Percentiles rank a stretch among this genome's conserved stretches.
Evolutionary conservation across 2,329 filamentous ascomycete genomes (phyloP).

Genomic region (Hymenoscyphus albidus): DNA sequence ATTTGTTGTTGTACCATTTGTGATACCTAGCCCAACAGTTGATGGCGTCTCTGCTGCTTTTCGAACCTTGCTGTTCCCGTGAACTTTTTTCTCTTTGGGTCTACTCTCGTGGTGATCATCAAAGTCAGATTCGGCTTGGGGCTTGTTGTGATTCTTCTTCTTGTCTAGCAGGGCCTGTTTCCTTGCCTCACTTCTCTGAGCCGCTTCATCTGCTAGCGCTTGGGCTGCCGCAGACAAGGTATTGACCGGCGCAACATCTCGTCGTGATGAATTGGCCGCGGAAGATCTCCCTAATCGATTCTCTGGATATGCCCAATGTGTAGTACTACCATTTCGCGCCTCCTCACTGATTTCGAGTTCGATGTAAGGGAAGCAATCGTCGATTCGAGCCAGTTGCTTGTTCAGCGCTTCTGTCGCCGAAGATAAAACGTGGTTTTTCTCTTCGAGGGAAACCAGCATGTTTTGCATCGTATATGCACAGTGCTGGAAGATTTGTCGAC

Average conservation of each 20-base stretch:
- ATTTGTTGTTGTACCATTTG: constrained; percentile 49
- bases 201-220: constrained; percentile 77
- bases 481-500: constrained; percentile 72
- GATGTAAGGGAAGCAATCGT: constrained; percentile 82
- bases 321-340: constrained; percentile 84
- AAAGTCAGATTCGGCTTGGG: constrained; percentile 72
- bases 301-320: constrained; percentile 93
- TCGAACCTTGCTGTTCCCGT: constrained; percentile 57
- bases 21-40: constrained; percentile 62
- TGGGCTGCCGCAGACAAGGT: constrained; percentile 65
- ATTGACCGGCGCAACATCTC: constrained; percentile 74
- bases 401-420: constrained; percentile 88
- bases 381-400: constrained; percentile 78
- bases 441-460: constrained; percentile 86
- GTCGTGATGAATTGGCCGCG: constrained; percentile 68
- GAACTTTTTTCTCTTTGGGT: constrained; percentile 58
- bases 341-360: constrained; percentile 90
- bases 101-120: constrained; percentile 59
- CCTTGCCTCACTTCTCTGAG: constrained; percentile 76
- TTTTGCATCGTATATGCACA: constrained; percentile 75
- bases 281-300: constrained; percentile 64
- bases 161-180: constrained; percentile 78
- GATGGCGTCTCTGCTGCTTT: constrained; percentile 53
- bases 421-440: constrained; percentile 95
- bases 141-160: constrained; percentile 57